Conservation (phyloP, 805 yeast species). For the Ogataea trehalophila region DNA sequence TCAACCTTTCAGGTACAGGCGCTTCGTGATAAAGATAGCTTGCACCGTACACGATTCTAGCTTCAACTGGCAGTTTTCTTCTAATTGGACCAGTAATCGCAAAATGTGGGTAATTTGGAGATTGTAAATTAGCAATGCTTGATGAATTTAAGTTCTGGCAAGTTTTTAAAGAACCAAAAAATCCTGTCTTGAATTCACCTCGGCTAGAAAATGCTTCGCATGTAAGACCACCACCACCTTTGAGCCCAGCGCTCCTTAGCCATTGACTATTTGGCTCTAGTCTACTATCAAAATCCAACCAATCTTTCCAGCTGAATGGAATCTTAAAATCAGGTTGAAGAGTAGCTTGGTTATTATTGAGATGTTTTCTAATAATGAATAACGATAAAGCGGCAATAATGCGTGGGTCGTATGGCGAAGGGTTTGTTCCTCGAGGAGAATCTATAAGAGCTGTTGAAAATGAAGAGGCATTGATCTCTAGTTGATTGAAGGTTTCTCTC, state of each 20-base stretch:
- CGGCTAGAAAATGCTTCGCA: conserved; percentile 19
- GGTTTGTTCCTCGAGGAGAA: background rate
- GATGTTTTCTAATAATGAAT: conserved; percentile 10
- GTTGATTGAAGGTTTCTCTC: background rate
- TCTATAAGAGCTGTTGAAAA: background rate
- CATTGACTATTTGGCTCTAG: conserved; percentile 18
- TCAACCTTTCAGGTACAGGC: conserved; percentile 30
- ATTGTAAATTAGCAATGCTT: conserved; percentile 11
- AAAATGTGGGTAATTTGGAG: conserved; percentile 20
- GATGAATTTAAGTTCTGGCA: conserved; percentile 10
- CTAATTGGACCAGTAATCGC: conserved; percentile 22
- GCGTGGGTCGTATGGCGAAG: conserved; percentile 12
- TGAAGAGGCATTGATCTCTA: background rate
- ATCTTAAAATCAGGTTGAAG: conserved; percentile 13
- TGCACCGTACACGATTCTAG: conserved; percentile 31
- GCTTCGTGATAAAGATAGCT: conserved; percentile 29
- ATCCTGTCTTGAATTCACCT: conserved; percentile 7
- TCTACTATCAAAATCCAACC: conserved; percentile 25
- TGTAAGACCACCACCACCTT: conserved; percentile 8
- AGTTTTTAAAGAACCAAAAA: background rate
- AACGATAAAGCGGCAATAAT: conserved; percentile 16
- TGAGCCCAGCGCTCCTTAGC: conserved; percentile 6
- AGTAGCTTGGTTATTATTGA: conserved; percentile 1
- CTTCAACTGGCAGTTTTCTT: conserved; percentile 24
- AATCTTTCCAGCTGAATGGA: conserved; percentile 29